Base-by-base conservation (phyloP, 768 basidiomycete genomes). In the Xerocomellus intermedius region DNA sequence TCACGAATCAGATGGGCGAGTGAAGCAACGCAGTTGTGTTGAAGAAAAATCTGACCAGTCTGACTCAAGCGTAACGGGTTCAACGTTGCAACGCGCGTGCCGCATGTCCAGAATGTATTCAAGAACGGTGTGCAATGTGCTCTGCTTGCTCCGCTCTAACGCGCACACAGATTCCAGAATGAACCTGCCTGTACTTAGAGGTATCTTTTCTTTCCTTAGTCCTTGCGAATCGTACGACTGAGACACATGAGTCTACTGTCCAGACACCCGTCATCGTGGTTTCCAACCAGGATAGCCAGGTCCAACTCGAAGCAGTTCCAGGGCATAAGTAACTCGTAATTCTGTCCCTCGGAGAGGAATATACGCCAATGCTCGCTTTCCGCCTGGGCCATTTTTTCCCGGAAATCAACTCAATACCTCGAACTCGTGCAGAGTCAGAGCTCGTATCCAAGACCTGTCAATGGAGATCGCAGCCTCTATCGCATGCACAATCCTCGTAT, bases 351-450 rank as follows among this genome's bases (percentile, higher is more conserved):
- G 45, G 45, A 53, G 28, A 33, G 10, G 16, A 9, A 4, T 48
- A 4, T 48, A 53, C 19, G 14, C 45, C 38, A 41, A 41, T 26
- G 21, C 32, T 39, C 17, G 24, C 19, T 42, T 36, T n/a, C 42
- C 35, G 1, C 36, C 43, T 7, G 43, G 51, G n/a, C 51, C 51
- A 30, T 44, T 37, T 44, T 30, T n/a, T n/a, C 35, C 10, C 44
- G 16, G 26, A 43, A 32, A 30, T 45, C 51, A 10, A 30, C 19
- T 22, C 51, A 5, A 38, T 45, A 30, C 36, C 43, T 45, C 1
- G 43, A 52, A 26, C 42, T 52, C 9, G 50, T 52, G 21, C 43
- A 30, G 26, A n/a, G n/a, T 52, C 51, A n/a, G 51, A 52, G 10
- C 42, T 43, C 16, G 26, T 45, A 17, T 30, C 51, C 21, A 52